Percentiles rank a stretch among this genome's conserved stretches.
Conservation (phyloP, 1,284 basidiomycete genomes). For the Cryptococcus sp. region DNA sequence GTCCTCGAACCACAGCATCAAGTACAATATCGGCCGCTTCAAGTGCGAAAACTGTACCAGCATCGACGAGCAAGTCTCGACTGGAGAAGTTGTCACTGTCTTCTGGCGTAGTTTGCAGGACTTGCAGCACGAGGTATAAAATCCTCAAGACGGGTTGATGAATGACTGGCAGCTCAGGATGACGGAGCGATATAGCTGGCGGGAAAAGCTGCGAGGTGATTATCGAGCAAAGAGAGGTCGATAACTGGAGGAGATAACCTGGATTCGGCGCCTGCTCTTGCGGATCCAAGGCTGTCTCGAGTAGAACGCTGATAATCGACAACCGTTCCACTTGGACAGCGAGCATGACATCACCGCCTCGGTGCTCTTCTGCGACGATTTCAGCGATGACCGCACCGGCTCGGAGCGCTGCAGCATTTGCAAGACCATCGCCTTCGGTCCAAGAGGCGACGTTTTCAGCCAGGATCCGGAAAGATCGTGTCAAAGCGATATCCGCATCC, state of each 20-base stretch:
- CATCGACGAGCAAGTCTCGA: constrained; percentile 32
- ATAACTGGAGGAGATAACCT: constrained; percentile 52
- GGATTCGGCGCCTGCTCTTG: constrained; percentile 56
- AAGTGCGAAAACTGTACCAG: constrained; percentile 35
- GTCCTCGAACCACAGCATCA: constrained; percentile 29
- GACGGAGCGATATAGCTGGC: constrained; percentile 72
- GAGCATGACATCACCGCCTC: constrained; percentile 80
- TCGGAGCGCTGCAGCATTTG: constrained; percentile 62
- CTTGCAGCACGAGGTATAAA: constrained; percentile 70
- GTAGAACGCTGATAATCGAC: constrained; percentile 68
- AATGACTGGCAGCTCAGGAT: constrained; percentile 67
- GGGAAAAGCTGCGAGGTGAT: constrained; percentile 73
- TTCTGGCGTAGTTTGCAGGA: constrained; percentile 4
- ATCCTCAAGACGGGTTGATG: constrained; percentile 78
- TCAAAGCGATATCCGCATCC: constrained; percentile 71
- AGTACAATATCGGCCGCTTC: constrained; percentile 45
- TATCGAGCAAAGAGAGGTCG: constrained; percentile 66
- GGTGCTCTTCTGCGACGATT: constrained; percentile 67
- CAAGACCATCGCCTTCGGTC: constrained; percentile 61
- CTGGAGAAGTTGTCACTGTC: constrained; percentile 13
- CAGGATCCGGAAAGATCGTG: constrained; percentile 76
- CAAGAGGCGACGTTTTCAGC: constrained; percentile 67
- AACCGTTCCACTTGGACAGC: constrained; percentile 76
- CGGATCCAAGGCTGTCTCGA: constrained; percentile 68
- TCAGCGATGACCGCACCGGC: constrained; percentile 66